phyloP scores from a whole-genome alignment of 768 basidiomycete genomes.

The Hypholoma fasciculare region DNA sequence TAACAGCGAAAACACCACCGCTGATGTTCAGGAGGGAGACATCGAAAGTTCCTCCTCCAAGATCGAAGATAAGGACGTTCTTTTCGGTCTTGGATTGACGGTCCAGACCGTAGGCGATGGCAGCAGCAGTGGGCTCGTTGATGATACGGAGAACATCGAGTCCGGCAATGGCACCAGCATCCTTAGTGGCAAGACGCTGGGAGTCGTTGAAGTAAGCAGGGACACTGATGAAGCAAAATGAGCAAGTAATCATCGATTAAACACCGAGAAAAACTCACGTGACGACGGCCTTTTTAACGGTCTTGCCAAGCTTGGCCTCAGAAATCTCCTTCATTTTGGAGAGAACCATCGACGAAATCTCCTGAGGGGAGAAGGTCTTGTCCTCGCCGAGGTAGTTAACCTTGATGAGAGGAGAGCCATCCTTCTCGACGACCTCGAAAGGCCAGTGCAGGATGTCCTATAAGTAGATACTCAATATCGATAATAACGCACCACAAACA shows the following conservation, averaged over 20 bases:
- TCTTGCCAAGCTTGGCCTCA: conserved; percentile 90
- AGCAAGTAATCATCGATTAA: background rate
- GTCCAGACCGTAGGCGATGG: conserved; percentile 98
- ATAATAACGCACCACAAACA: conserved; percentile 9
- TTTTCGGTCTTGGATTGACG: conserved; percentile 89
- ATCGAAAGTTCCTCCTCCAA: conserved; percentile 98
- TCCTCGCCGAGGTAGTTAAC: conserved; percentile 94
- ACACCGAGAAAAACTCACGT: conserved; percentile 58
- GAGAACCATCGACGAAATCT: conserved; percentile 97
- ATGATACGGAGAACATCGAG: conserved; percentile 97
- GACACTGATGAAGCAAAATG: conserved; percentile 45
- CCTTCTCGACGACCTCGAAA: conserved; percentile 94
- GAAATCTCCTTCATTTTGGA: conserved; percentile 98
- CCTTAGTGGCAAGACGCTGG: conserved; percentile 97
- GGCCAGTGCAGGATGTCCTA: conserved; percentile 98
- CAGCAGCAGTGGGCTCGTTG: conserved; percentile 98
- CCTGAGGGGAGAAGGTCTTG: conserved; percentile 97
- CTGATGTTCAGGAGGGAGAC: conserved; percentile 95
- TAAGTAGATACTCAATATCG: conserved; percentile 1
- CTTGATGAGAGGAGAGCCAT: conserved; percentile 95
- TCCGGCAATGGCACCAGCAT: conserved; percentile 93
- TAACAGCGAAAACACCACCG: conserved; percentile 98
- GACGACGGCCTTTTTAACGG: conserved; percentile 88
- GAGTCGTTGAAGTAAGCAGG: conserved; percentile 99
- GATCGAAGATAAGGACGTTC: conserved; percentile 97